Percentiles rank a stretch among this genome's conserved stretches.
These are phyloP conservation scores for Fusarium solani-melongenae DNA, from an alignment of 2,329 filamentous ascomycete genomes.

Conservation along the genomic window DNA sequence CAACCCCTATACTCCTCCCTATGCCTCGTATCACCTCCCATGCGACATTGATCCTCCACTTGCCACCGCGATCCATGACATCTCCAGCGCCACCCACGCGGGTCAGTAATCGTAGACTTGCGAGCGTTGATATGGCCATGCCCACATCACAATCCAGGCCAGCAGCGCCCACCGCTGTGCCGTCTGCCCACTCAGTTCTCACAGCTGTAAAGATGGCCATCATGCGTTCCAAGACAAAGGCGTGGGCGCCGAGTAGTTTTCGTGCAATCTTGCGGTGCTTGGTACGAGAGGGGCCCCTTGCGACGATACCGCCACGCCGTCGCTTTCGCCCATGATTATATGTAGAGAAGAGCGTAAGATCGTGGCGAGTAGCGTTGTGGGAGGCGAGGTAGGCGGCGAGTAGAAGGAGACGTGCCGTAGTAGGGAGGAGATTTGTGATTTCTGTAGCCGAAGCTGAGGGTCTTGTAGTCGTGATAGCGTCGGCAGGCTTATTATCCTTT, in stretches of 20 bases:
- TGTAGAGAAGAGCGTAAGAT: conserved; percentile 81
- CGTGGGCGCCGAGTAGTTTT: conserved; percentile 80
- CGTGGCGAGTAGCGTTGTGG: conserved; percentile 80
- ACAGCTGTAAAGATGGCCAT: conserved; percentile 81
- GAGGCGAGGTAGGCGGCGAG: conserved; percentile 84
- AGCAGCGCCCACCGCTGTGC: conserved; percentile 40
- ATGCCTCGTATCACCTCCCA: conserved; percentile 81
- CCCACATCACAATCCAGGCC: conserved; percentile 66
- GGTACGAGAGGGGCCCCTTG: conserved; percentile 47
- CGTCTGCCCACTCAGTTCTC: conserved; percentile 63
- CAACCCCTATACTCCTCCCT: conserved; percentile 79
- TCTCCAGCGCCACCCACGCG: conserved; percentile 72
- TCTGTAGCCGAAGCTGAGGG: conserved; percentile 49
- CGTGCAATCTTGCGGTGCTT: conserved; percentile 80
- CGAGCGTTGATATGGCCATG: conserved; percentile 77
- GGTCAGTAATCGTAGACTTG: conserved; percentile 75
- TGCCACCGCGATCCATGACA: conserved; percentile 73
- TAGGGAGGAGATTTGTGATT: conserved; percentile 71
- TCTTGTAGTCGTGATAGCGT: conserved; percentile 8
- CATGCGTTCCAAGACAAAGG: conserved; percentile 82
- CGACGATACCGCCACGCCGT: conserved; percentile 59
- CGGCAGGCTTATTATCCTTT: conserved; percentile 9
- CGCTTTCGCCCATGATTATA: conserved; percentile 66
- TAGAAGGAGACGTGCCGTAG: conserved; percentile 78
- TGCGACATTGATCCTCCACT: conserved; percentile 82